Conservation (phyloP, 306 rosid species). For the Chamaecrista fasciculata region DNA sequence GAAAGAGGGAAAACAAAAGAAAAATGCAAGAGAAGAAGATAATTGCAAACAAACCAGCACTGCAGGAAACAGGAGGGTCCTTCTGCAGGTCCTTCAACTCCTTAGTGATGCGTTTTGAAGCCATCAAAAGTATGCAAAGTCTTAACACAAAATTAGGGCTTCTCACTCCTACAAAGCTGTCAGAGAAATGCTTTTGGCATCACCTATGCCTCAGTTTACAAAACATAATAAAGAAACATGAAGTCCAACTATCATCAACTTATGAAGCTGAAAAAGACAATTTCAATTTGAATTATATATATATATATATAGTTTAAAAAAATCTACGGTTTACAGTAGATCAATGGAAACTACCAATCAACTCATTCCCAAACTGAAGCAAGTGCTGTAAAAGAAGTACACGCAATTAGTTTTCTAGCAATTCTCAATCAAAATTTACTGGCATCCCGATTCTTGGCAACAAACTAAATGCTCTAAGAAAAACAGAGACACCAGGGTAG, state of each 20-base stretch:
- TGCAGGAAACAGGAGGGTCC: conserved; percentile 71
- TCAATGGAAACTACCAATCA: background rate
- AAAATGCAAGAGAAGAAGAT: background rate
- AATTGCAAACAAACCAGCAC: conserved; percentile 52
- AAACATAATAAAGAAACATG: background rate
- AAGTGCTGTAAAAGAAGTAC: background rate
- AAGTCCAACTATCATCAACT: background rate
- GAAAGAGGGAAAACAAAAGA: background rate
- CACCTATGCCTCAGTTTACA: background rate
- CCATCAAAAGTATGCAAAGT: conserved; percentile 35
- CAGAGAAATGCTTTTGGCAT: background rate
- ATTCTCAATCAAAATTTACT: too few species aligned
- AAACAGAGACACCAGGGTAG: background rate
- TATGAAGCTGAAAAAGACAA: background rate
- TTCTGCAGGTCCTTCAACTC: conserved; percentile 66
- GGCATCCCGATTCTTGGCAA: too few species aligned
- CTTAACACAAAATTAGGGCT: background rate
- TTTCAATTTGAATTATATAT: background rate
- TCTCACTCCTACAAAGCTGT: background rate
- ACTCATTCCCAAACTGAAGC: background rate
- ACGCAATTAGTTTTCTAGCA: background rate
- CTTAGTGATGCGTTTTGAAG: conserved; percentile 64
- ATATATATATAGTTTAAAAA: too few species aligned
- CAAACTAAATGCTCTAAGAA: background rate
- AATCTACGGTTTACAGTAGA: background rate